phyloP scores from a whole-genome alignment of 2,329 filamentous ascomycete species.

The Fusarium sulawesiense region DNA sequence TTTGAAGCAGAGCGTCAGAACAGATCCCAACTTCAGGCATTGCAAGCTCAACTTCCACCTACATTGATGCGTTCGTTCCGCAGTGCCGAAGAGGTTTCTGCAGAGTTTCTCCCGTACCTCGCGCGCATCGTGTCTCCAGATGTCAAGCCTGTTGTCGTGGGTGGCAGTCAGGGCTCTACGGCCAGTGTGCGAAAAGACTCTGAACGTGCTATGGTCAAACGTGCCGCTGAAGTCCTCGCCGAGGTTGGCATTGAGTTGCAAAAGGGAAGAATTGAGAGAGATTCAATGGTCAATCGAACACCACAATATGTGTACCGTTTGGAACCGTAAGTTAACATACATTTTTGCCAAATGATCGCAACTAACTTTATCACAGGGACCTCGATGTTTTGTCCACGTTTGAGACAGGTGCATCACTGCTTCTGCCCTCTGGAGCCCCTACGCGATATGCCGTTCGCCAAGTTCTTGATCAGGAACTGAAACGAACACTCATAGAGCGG shows the following conservation, averaged over 20 bases:
- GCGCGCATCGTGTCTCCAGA: conserved; percentile 87
- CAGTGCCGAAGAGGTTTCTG: conserved; percentile 79
- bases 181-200: conserved; percentile 89
- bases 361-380: conserved; percentile 55
- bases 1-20: conserved; percentile 85
- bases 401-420: conserved; percentile 70
- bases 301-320: conserved; percentile 87
- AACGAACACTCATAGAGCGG: conserved; percentile 74
- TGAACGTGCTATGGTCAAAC: conserved; percentile 83
- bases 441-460: conserved; percentile 94
- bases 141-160: conserved; percentile 89
- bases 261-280: conserved; percentile 80
- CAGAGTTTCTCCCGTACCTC: conserved; percentile 86
- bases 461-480: conserved; percentile 90
- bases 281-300: conserved; percentile 68
- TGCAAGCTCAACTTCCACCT: conserved; percentile 79
- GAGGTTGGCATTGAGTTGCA: conserved; percentile 85
- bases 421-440: conserved; percentile 71
- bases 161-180: conserved; percentile 71
- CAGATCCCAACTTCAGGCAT: conserved; percentile 75
- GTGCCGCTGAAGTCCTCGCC: conserved; percentile 84
- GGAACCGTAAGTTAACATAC: conserved; percentile 94
- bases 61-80: conserved; percentile 81
- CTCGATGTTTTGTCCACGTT: conserved; percentile 84
- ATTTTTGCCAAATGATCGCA: neutral